These are phyloP conservation scores for Mycogone perniciosa DNA, from an alignment of 2,329 filamentous ascomycete species.

Conservation along the genomic window DNA sequence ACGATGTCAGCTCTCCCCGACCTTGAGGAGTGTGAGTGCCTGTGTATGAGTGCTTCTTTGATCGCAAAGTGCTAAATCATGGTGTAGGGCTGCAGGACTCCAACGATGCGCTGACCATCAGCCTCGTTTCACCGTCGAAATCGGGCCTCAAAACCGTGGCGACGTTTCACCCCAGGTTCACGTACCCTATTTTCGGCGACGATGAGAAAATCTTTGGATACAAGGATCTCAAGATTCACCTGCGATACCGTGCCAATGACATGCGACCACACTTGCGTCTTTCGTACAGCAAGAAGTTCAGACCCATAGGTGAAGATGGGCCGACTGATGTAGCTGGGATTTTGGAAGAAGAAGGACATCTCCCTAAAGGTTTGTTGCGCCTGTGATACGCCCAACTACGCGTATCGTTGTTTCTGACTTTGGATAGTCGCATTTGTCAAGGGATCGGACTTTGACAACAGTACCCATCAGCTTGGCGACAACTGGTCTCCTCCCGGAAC, in stretches of 20 bases:
- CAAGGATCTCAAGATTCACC: slow-evolving; percentile 67
- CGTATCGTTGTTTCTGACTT: not conserved
- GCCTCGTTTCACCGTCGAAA: slow-evolving; percentile 46
- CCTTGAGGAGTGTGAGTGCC: slow-evolving; percentile 28
- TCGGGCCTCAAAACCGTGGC: slow-evolving; percentile 50
- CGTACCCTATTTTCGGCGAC: slow-evolving; percentile 90
- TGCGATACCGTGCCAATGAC: slow-evolving; percentile 63
- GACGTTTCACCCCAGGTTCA: slow-evolving; percentile 78
- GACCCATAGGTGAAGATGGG: slow-evolving; percentile 58
- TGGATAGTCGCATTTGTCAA: slow-evolving; percentile 59
- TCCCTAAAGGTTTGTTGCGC: slow-evolving; percentile 55
- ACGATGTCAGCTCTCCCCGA: slow-evolving; percentile 26
- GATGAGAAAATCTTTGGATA: slow-evolving; percentile 89
- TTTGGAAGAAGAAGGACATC: slow-evolving; percentile 56
- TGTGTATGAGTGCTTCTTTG: not conserved
- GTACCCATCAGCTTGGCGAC: slow-evolving; percentile 39
- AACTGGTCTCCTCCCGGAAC: slow-evolving; percentile 68
- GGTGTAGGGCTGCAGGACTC: slow-evolving; percentile 51
- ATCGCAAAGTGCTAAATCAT: not conserved
- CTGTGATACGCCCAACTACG: not conserved
- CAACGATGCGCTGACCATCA: slow-evolving; percentile 58
- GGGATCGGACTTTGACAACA: slow-evolving; percentile 53
- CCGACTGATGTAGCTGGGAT: slow-evolving; percentile 62
- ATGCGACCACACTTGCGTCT: slow-evolving; percentile 72
- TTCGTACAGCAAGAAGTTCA: slow-evolving; percentile 65